These are phyloP conservation scores for Shiraia sp. DNA, from an alignment of 2,329 filamentous ascomycete species.

Conservation along the genomic window DNA sequence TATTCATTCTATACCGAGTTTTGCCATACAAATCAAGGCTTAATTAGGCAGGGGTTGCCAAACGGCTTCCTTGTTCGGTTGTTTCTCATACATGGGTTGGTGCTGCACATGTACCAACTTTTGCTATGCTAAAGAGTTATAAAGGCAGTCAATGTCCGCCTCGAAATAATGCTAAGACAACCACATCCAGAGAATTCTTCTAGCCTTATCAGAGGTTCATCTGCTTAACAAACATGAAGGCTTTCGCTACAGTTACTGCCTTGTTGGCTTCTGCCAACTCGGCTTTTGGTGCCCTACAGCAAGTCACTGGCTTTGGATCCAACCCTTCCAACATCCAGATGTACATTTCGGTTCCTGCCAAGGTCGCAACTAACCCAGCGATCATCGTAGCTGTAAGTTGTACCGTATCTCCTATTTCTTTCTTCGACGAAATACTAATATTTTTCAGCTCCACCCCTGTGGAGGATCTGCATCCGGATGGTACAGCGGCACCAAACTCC, in stretches of 20 bases:
- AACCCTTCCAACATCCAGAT: slow-evolving; percentile 55
- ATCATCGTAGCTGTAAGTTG: slow-evolving; percentile 60
- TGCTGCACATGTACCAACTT: background rate
- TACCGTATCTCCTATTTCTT: slow-evolving; percentile 4
- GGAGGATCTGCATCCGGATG: slow-evolving; percentile 43
- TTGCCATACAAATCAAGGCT: slow-evolving; percentile 1
- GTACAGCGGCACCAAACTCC: slow-evolving; percentile 22
- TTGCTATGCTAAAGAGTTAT: slow-evolving; percentile 1
- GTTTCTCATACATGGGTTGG: slow-evolving; percentile 1
- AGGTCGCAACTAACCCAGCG: slow-evolving; percentile 51
- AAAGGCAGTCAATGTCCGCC: background rate
- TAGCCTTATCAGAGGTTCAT: slow-evolving; percentile 4
- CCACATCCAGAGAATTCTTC: slow-evolving; percentile 1
- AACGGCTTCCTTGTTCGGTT: slow-evolving; percentile 9
- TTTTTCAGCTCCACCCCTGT: slow-evolving; percentile 29
- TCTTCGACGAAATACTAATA: background rate
- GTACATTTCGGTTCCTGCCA: slow-evolving; percentile 55
- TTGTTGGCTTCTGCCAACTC: slow-evolving; percentile 8
- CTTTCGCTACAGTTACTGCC: slow-evolving; percentile 7
- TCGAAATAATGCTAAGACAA: slow-evolving; percentile 1
- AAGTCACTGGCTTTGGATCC: slow-evolving; percentile 49
- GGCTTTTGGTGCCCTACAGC: slow-evolving; percentile 20
- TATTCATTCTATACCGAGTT: slow-evolving; percentile 6
- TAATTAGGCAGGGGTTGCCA: slow-evolving; percentile 2
- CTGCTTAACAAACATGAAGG: slow-evolving; percentile 8